phyloP scores from a whole-genome alignment of 2,329 filamentous ascomycete genomes.

The Phaeophleospora eucalypticola region DNA sequence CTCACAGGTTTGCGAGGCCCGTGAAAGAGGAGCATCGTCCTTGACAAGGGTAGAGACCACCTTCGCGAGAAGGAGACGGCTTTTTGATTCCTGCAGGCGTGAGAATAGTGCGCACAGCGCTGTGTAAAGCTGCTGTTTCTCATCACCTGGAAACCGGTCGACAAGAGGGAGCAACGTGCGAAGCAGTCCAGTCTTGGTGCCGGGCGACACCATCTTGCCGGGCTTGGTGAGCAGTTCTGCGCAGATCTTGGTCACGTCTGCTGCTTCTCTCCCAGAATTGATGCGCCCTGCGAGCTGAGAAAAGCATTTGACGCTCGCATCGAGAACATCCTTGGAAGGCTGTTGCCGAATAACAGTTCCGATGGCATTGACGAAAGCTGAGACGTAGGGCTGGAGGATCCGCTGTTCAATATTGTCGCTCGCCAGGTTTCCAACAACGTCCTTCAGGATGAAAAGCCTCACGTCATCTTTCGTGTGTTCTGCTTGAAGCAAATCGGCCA shows the following conservation, averaged over 20 bases:
- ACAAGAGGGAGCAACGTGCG: constrained; percentile 73
- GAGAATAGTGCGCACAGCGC: constrained; percentile 79
- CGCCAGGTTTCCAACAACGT: constrained; percentile 68
- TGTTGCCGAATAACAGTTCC: constrained; percentile 53
- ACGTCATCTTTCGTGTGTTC: constrained; percentile 81
- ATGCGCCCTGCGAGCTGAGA: constrained; percentile 71
- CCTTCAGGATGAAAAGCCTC: constrained; percentile 70
- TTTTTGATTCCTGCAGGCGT: constrained; percentile 79
- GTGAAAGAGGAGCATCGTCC: constrained; percentile 56
- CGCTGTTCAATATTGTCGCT: constrained; percentile 54
- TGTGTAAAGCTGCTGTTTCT: constrained; percentile 58
- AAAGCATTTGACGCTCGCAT: constrained; percentile 72
- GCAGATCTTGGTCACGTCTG: constrained; percentile 74
- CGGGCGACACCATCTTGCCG: constrained; percentile 74
- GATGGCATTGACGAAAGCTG: constrained; percentile 56
- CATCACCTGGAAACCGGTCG: constrained; percentile 17
- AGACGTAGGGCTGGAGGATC: constrained; percentile 63
- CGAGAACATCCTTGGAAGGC: constrained; percentile 69
- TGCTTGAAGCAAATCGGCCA: constrained; percentile 68
- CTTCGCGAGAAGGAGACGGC: constrained; percentile 67
- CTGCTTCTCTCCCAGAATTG: constrained; percentile 62
- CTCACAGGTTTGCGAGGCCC: constrained; percentile 66
- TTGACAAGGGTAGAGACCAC: constrained; percentile 68
- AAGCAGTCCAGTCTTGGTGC: constrained; percentile 75
- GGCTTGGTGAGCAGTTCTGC: constrained; percentile 81